These are phyloP conservation scores for Lactarius hengduanensis DNA, from an alignment of 768 basidiomycete species.

Conservation along the genomic window DNA sequence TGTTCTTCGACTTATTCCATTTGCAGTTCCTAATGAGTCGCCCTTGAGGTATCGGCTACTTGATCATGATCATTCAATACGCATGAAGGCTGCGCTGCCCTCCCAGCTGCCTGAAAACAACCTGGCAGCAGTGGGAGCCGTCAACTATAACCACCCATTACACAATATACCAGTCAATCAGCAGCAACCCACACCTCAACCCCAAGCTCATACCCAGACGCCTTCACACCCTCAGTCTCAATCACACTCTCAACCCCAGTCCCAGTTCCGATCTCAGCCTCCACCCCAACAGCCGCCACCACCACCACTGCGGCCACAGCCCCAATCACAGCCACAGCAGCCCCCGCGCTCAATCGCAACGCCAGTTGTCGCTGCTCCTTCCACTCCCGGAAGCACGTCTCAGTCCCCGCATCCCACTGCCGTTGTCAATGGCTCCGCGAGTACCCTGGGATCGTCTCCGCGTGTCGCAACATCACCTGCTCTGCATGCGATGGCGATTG, in stretches of 20 bases:
- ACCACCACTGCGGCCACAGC: constrained; percentile 15
- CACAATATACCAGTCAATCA: constrained; percentile 5
- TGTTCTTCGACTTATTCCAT: neutral
- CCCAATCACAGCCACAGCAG: constrained; percentile 16
- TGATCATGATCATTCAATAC: constrained; percentile 8
- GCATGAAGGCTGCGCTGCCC: neutral
- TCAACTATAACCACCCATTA: constrained; percentile 15
- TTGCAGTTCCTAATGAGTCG: neutral
- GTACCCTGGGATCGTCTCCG: constrained; percentile 25
- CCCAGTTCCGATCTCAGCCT: constrained; percentile 6
- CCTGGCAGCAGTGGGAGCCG: neutral
- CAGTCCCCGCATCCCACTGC: constrained; percentile 35
- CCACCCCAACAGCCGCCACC: constrained; percentile 9
- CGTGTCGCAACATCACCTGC: constrained; percentile 18
- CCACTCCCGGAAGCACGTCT: constrained; percentile 30
- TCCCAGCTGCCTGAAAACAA: neutral
- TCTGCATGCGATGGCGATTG: constrained; percentile 38
- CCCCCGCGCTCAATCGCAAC: constrained; percentile 20
- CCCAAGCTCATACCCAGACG: constrained; percentile 9
- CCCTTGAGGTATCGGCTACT: constrained; percentile 28
- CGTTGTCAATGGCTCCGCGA: constrained; percentile 24
- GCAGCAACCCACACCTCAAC: constrained; percentile 7
- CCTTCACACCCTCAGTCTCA: constrained; percentile 11
- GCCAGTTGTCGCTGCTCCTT: constrained; percentile 17
- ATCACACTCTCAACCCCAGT: neutral